phyloP scores from a whole-genome alignment of 192 early-diverging fungal genomes.

The Coemansia sp. region DNA sequence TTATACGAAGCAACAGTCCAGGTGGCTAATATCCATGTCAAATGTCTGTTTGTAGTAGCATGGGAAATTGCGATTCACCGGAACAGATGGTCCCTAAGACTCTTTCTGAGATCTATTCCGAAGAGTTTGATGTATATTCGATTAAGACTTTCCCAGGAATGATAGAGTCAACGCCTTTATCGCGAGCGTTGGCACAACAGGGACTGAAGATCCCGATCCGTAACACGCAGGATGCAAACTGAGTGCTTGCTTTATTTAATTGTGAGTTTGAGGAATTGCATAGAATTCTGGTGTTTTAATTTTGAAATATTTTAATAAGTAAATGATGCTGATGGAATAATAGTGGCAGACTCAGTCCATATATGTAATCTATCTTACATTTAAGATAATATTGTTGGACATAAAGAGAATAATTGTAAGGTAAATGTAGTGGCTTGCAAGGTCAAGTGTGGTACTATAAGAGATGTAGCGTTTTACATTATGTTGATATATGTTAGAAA shows the following conservation, averaged over 20 bases:
- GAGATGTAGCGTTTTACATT: too few relatives aligned
- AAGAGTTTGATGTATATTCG: conserved; percentile 75
- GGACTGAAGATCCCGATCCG: conserved; percentile 79
- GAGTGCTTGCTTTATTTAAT: background rate
- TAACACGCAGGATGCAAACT: conserved; percentile 58
- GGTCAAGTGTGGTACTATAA: too few relatives aligned
- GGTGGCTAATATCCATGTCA: too few relatives aligned
- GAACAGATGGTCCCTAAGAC: conserved; percentile 53
- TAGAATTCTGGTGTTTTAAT: background rate
- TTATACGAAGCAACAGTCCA: background rate
- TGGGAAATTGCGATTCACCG: conserved; percentile 38
- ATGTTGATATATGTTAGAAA: too few relatives aligned
- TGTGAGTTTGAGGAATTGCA: background rate
- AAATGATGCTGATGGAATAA: too few relatives aligned
- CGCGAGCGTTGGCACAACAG: conserved; percentile 74
- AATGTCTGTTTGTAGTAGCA: conserved; percentile 17
- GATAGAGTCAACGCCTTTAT: conserved; percentile 80
- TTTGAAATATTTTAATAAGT: background rate
- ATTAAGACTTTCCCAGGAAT: conserved; percentile 83
- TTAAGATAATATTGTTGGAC: too few relatives aligned
- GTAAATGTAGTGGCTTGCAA: too few relatives aligned
- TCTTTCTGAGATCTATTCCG: conserved; percentile 60
- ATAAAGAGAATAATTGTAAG: too few relatives aligned
- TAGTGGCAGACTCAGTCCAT: too few relatives aligned
- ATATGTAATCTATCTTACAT: too few relatives aligned